These are phyloP conservation scores for Skeletonema grethae DNA, from an alignment of 108 stramenopile species.

Conservation along the genomic window DNA sequence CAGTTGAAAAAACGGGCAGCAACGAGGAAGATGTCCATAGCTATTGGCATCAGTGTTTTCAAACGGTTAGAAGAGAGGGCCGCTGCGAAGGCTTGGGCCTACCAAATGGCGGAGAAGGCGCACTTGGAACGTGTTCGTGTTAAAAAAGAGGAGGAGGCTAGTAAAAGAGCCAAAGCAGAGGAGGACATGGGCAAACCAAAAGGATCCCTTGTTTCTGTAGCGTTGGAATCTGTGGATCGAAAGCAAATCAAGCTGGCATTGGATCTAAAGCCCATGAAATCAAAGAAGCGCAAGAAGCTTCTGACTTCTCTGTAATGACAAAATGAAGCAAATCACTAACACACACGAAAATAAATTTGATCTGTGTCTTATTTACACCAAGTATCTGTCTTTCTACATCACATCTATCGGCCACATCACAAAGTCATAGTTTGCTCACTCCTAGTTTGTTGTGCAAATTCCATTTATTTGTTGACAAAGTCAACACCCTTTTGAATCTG, in stretches of 20 bases:
- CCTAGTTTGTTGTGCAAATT: no score
- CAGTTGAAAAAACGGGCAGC: slow-evolving; percentile 58
- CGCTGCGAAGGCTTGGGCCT: slow-evolving; percentile 34
- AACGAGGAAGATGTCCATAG: slow-evolving; percentile 48
- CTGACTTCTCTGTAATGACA: not conserved
- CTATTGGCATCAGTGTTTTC: slow-evolving; percentile 46
- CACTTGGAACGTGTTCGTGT: slow-evolving; percentile 21
- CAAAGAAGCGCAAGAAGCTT: slow-evolving; percentile 2
- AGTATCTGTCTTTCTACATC: not conserved
- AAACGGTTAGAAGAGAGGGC: slow-evolving; percentile 34
- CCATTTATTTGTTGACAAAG: slow-evolving; percentile 84
- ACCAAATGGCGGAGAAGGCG: slow-evolving; percentile 34
- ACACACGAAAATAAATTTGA: not conserved
- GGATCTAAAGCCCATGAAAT: not conserved
- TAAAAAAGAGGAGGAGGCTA: slow-evolving; percentile 17
- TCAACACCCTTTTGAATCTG: slow-evolving; percentile 98
- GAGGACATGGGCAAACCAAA: not conserved
- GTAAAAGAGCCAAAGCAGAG: not conserved
- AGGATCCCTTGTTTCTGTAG: slow-evolving; percentile 7
- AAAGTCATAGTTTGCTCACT: slow-evolving; percentile 1
- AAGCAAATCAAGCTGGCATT: slow-evolving; percentile 10
- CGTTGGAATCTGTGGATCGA: slow-evolving; percentile 9
- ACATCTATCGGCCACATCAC: slow-evolving; percentile 1
- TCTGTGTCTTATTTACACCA: not conserved
- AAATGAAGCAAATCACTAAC: no score